Conservation (phyloP, 345 rosid species). For the Salix arbutifolia region DNA sequence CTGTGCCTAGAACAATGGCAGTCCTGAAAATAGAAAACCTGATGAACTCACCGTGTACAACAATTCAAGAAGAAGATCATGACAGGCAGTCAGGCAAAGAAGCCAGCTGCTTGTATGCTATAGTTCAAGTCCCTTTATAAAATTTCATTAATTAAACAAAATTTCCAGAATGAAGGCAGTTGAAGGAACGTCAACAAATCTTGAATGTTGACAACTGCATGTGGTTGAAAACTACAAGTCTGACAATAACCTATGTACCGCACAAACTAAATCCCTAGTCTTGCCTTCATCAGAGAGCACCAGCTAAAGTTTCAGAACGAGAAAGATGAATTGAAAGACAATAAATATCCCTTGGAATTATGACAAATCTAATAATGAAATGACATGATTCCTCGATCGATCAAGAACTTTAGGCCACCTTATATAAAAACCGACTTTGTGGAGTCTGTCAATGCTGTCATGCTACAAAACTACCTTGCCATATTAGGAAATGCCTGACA, state of each 20-base stretch:
- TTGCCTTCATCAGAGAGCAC: background rate
- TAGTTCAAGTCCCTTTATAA: no score
- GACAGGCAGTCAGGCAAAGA: no score
- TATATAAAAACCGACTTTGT: no score
- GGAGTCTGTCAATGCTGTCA: background rate
- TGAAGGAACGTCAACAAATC: no score
- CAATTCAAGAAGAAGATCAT: no score
- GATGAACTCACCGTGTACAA: background rate
- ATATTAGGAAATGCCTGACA: no score
- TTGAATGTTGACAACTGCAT: background rate
- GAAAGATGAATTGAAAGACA: background rate
- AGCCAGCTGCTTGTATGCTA: no score
- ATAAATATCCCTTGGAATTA: background rate
- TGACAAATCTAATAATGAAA: background rate
- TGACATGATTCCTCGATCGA: background rate
- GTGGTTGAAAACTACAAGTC: background rate
- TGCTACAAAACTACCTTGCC: no score
- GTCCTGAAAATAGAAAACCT: constrained; percentile 47
- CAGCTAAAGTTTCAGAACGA: background rate
- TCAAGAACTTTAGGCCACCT: background rate
- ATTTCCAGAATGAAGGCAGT: no score
- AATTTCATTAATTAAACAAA: no score
- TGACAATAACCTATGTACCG: background rate
- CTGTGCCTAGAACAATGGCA: constrained; percentile 79
- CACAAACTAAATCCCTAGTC: background rate